phyloP scores from a whole-genome alignment of 169 alveolate genomes.

The Cystoisospora suis region DNA sequence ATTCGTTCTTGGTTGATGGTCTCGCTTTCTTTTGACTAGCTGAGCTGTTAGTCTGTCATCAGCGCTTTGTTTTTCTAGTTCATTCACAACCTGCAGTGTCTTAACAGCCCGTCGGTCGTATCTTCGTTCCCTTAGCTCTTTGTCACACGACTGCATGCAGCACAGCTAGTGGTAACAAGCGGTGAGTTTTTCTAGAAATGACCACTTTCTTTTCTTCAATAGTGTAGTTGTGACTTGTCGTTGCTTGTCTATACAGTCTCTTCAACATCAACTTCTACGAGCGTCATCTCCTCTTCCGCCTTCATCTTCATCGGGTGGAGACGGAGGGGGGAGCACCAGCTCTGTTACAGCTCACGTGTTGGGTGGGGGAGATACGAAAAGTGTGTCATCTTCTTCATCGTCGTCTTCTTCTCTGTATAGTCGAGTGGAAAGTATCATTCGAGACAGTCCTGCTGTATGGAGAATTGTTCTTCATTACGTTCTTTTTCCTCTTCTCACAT shows the following conservation, averaged over 20 bases:
- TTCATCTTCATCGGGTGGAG: neutral
- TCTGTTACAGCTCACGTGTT: neutral
- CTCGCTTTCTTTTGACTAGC: neutral
- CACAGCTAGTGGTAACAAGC: no score
- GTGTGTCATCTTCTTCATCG: neutral
- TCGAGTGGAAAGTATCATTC: neutral
- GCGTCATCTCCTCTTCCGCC: conserved; percentile 34
- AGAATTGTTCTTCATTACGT: conserved; percentile 42
- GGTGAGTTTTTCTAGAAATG: no score
- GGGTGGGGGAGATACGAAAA: neutral
- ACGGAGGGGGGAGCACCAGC: neutral
- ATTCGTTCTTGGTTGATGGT: neutral
- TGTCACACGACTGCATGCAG: no score
- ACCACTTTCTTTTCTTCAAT: no score
- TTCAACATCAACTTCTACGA: neutral
- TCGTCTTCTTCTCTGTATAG: neutral
- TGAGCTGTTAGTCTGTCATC: no score
- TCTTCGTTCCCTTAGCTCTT: no score
- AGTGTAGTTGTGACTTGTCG: no score
- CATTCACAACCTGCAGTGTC: neutral
- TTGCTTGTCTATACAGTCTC: neutral
- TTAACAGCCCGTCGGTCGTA: no score
- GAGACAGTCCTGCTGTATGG: conserved; percentile 55
- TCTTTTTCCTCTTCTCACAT: conserved; percentile 60
- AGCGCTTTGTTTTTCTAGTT: no score